Base-by-base conservation (phyloP, 75 land plant genomes). In the Adiantum capillusveneris region DNA sequence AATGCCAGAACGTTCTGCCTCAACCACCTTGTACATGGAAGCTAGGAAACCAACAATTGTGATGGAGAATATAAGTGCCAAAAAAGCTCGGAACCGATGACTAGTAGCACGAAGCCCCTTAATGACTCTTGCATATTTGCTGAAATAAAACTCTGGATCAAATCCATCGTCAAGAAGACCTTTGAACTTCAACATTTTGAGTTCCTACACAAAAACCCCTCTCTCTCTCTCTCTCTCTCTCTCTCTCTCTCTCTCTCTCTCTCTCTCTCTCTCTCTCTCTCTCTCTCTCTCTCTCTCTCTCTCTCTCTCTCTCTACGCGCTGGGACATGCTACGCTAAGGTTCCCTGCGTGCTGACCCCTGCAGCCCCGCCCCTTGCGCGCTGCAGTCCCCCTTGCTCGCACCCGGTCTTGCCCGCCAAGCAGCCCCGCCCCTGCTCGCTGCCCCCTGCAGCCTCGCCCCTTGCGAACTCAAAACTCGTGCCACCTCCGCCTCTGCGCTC, bases 11-110 rank as follows among this genome's bases (percentile, higher is more conserved):
- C 37, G 34, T 28, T 29, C 29, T 44, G 50, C 50, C 24, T 34
- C 65, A 26, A 69, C 71, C 44, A 62, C 31, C 56, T 69, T 68
- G 42, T 63, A 69, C 67, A 69, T 62, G 20, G 71, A 69, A 57
- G 66, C 66, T 29, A 69, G 26, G 9, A 53, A 48, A 6, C 57
- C 66, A 62, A 53, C 22, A 19, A 69, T 52, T 27, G 66, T 34
- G 18, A 62, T 69, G 14, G 58, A 25, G 14, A 71, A 54, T 26
- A 41, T 62, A 18, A 69, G 48, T 16, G 68, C 71, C n/a, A 69
- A 69, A 25, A 69, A 69, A 22, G 18, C 17, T 44, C 71, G 50
- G 45, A 69, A 69, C 18, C 71, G 67, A 13, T 50, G 68, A 30
- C 71, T 69, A 39, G 71, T 62, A 39, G 24, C 31, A 19, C 53